These are phyloP conservation scores for Metarhizium brunneum DNA, from an alignment of 2,329 filamentous ascomycete genomes.

Conservation along the genomic window DNA sequence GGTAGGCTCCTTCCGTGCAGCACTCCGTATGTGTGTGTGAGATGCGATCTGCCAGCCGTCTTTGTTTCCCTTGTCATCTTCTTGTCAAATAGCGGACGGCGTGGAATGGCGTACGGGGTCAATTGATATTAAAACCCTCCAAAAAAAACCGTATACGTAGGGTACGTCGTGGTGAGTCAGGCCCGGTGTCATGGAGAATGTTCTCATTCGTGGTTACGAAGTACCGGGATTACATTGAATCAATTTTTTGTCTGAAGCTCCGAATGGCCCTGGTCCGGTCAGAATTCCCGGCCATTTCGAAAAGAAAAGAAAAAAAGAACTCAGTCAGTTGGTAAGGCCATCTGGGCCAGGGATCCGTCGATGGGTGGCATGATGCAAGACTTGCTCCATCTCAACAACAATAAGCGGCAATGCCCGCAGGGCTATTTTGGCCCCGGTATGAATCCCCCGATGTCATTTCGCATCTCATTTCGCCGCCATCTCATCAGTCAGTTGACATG, in stretches of 20 bases:
- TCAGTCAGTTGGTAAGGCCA: neutral
- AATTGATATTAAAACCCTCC: neutral
- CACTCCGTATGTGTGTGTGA: neutral
- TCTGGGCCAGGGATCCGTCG: neutral
- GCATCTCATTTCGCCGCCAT: conserved; percentile 10
- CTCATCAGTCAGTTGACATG: conserved; percentile 5
- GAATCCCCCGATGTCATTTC: conserved; percentile 8
- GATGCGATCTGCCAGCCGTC: neutral
- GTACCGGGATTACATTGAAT: neutral
- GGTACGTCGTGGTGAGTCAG: neutral
- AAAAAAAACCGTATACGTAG: neutral
- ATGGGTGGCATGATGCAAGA: neutral
- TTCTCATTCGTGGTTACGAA: neutral
- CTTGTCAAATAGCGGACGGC: neutral
- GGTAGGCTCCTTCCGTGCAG: neutral
- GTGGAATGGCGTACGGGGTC: neutral
- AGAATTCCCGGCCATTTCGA: conserved; percentile 3
- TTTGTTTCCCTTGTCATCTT: neutral
- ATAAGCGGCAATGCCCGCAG: neutral
- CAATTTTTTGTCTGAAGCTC: neutral
- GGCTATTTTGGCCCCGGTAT: neutral
- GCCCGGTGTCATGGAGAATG: neutral
- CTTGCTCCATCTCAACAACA: neutral
- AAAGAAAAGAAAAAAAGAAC: neutral
- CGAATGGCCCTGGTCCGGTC: neutral